These are phyloP conservation scores for Hordeum pubiflorum DNA, from an alignment of 202 grass and related monocot genomes.

Conservation along the genomic window DNA sequence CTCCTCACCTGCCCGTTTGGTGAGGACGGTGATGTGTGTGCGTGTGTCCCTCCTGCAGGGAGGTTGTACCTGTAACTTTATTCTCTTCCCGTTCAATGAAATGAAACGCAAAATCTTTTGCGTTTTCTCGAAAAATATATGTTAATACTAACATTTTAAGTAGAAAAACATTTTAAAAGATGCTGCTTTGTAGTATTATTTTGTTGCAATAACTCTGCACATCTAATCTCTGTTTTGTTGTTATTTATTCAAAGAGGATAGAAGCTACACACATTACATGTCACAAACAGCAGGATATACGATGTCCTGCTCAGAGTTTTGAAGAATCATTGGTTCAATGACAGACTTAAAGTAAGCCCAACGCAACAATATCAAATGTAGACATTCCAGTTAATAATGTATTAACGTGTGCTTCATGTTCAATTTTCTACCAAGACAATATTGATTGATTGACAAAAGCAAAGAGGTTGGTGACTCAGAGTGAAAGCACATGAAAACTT, in stretches of 20 bases:
- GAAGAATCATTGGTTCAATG: not conserved
- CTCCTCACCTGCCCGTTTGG: too few relatives aligned
- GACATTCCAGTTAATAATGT: not conserved
- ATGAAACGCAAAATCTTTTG: too few relatives aligned
- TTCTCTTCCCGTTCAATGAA: too few relatives aligned
- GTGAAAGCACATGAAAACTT: not conserved
- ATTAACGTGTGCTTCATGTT: not conserved
- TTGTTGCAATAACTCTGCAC: not conserved
- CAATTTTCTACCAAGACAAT: not conserved
- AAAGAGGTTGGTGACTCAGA: not conserved
- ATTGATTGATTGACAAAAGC: not conserved
- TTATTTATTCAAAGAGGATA: not conserved
- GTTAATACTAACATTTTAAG: not conserved
- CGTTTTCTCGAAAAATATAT: too few relatives aligned
- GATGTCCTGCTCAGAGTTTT: not conserved
- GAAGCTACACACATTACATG: not conserved
- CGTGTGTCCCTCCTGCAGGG: too few relatives aligned
- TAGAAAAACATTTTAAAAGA: not conserved
- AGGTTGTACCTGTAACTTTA: too few relatives aligned
- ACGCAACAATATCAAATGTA: not conserved
- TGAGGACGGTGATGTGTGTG: too few relatives aligned
- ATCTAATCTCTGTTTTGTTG: not conserved
- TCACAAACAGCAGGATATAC: not conserved
- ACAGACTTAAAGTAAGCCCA: not conserved
- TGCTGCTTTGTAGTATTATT: not conserved